Base-by-base conservation (phyloP, 2,329 filamentous ascomycete genomes). In the Verticillium isaacii region DNA sequence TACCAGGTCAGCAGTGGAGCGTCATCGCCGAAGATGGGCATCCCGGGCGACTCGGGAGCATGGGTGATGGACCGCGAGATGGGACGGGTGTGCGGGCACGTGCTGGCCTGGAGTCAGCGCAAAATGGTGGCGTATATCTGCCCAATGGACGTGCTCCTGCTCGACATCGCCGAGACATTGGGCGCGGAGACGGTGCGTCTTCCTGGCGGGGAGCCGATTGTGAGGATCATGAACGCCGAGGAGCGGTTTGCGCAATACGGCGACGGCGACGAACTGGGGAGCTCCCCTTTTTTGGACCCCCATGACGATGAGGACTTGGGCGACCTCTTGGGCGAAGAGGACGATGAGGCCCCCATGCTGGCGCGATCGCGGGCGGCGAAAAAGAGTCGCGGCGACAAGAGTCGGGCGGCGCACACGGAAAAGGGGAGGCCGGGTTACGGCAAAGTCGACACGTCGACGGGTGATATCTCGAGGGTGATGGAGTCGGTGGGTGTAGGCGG, bases 21-120 rank as follows among this genome's bases (percentile, higher is more conserved):
- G 57, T 15, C 62, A 57, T 25, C 63, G 58, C 59, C 63, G 19
- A 58, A 66, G 4, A 79, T 89, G 32, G 86, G 86, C 2, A 86
- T 95, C 14, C 93, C 93, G 2, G 94, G 94, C 19, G 94, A 98
- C 73, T 94, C 90, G 7, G 94, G 94, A 4, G 94, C 94, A 0
- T 98, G 94, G 94, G 86, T 98, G 4, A 87, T 97, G 17, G 91
- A 94, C 68, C 89, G 91, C 62, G 82, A 84, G 6, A 82, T 88
- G n/a, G 92, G 92, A 1, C 85, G 88, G 41, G 86, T 97, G 3
- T 95, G 92, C 68, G 94, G 94, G 0, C 94, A 97, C 69, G 91
- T 98, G 0, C 82, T 98, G 14, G 94, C 94, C 0, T 96, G 90
- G 88, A 94, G 90, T 67, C 85, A 88, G 65, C 86, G 88, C 64